These are phyloP conservation scores for Asterophora lycoperdoides DNA, from an alignment of 768 basidiomycete genomes.

Conservation along the genomic window DNA sequence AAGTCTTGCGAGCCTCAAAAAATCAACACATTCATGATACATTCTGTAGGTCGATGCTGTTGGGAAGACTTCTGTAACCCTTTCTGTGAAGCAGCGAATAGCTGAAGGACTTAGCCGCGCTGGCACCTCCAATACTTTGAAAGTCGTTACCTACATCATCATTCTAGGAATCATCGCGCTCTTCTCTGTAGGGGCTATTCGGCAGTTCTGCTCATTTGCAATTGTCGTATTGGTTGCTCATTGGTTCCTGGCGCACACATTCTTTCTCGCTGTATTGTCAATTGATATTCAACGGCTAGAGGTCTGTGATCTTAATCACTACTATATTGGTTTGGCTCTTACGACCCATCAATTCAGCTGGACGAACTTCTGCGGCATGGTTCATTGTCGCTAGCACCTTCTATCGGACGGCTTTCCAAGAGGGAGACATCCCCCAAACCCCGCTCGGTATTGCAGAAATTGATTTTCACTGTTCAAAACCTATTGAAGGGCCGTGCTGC, in stretches of 20 bases:
- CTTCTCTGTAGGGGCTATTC: constrained; percentile 74
- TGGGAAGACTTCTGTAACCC: constrained; percentile 75
- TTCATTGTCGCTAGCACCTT: constrained; percentile 44
- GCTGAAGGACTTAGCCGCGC: constrained; percentile 85
- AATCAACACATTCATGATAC: constrained; percentile 20
- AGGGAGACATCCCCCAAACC: constrained; percentile 33
- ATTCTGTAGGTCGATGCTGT: constrained; percentile 72
- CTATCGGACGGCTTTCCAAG: constrained; percentile 28
- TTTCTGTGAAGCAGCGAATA: constrained; percentile 88
- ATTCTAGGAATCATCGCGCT: constrained; percentile 75
- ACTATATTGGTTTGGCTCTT: constrained; percentile 10
- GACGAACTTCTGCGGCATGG: constrained; percentile 83
- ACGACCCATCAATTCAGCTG: constrained; percentile 39
- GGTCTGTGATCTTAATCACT: constrained; percentile 33
- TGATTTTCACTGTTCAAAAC: constrained; percentile 37
- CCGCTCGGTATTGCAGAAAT: constrained; percentile 40
- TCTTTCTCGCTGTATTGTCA: constrained; percentile 90
- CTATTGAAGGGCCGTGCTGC: constrained; percentile 62
- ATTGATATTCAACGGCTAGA: constrained; percentile 95
- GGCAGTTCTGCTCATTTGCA: constrained; percentile 91
- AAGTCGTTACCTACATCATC: constrained; percentile 81
- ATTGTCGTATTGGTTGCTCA: constrained; percentile 93
- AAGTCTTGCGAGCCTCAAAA: neutral
- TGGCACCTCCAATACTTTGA: constrained; percentile 88
- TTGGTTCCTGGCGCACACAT: constrained; percentile 96